Percentiles rank a stretch among this genome's conserved stretches.
Evolutionary conservation across 139 green algal genomes (phyloP).

Genomic region (Nannochloris sp.): DNA sequence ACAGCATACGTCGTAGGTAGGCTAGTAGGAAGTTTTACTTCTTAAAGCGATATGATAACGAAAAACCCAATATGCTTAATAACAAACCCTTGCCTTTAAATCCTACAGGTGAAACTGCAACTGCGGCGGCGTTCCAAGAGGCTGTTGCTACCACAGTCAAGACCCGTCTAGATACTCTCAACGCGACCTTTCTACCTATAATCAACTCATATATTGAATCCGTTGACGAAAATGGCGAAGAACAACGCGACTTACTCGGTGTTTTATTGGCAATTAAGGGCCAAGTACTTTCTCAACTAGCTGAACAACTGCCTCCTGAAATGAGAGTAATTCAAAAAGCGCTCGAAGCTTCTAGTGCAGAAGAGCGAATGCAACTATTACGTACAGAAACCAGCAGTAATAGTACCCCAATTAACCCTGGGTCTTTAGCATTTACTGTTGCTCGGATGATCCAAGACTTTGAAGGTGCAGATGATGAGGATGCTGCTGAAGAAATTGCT

Average conservation of each 20-base stretch:
- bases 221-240: neutral
- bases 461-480: slow-evolving; percentile 5
- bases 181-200: neutral
- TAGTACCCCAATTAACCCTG: neutral
- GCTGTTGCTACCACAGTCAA: neutral
- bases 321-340: slow-evolving; percentile 14
- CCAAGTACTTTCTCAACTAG: slow-evolving; percentile 6
- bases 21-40: neutral
- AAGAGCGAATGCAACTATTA: neutral
- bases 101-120: neutral
- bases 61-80: neutral
- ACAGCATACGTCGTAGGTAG: slow-evolving; percentile 1
- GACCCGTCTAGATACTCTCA: neutral
- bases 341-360: neutral
- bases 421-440: neutral
- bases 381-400: neutral
- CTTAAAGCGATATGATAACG: neutral
- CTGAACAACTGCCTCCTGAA: neutral
- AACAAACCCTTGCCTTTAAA: too few relatives aligned
- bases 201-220: slow-evolving; percentile 5
- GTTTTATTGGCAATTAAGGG: slow-evolving; percentile 12
- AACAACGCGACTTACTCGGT: neutral
- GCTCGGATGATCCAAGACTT: slow-evolving; percentile 1
- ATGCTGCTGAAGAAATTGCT: neutral
- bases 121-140: neutral